Base-by-base conservation (phyloP, 2,329 filamentous ascomycete genomes). In the Bipolaris gigantea region DNA sequence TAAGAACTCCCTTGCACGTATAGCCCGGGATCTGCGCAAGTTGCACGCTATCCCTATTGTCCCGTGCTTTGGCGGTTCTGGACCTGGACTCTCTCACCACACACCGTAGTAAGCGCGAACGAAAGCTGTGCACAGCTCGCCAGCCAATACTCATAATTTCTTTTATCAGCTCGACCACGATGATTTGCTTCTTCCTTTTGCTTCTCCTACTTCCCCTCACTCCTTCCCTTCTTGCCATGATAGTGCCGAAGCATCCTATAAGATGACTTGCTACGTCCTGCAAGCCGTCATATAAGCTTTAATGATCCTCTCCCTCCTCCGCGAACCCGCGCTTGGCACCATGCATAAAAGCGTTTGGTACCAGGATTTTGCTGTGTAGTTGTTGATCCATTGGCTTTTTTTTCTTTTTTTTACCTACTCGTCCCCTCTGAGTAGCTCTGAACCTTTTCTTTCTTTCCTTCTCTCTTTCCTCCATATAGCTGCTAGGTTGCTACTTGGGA, bases 301-400 rank as follows among this genome's bases (percentile, higher is more conserved):
- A 49, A 48, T 53, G 34, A 44, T 51, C 40, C 18, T 34, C 16
- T 43, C 6, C 9, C 25, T 21, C 5, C 21, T 25, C 23, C 27
- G 27, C 27, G 4, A 30, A 32, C 32, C 25, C 25, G 19, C 21
- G 4, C 21, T 40, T 40, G 38, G 38, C 21, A 25, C 19, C 39
- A 32, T 30, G 30, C 55, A 59, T 56, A 42, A 33, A 56, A 30
- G 27, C 52, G 25, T n/a, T 25, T 25, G 21, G n/a, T 40, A n/a
- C 33, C 42, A 58, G 59, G 19, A 40, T 7, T 21, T 21, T 8
- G 21, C 10, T 21, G 38, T 40, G 6, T 25, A 23, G 18, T 3
- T 2, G 2, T 30, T 30, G 4, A 10, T 30, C 27, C 27, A 30
- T 11, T 10, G 10, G 27, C 27, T 30, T 30, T 30, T 11, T 11